Evolutionary conservation across 257 asterid species (phyloP), one percentile per base, ranked within the genome.

Genomic region (Primulina huaijiensis): DNA sequence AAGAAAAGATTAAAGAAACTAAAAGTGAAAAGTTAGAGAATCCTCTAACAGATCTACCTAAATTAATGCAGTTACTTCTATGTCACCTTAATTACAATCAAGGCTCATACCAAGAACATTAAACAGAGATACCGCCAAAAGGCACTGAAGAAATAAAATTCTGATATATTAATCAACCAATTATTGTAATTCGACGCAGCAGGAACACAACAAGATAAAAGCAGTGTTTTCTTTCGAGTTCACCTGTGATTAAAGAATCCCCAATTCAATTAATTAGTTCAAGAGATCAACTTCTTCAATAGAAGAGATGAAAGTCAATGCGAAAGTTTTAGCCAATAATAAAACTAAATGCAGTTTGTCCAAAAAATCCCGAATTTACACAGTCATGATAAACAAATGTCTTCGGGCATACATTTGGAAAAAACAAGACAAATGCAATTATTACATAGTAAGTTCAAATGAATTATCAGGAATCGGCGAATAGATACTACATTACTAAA

Each of bases 201-300:
- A 65, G 60, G 68, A 7, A 12, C 21, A 73, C 21, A 50, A 57
- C 17, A 20, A 73, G 61, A 73, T 8, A 72, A 6, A 57, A 25
- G 25, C 29, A 65, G 29, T 64, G 11, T 38, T 40, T 19, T n/a
- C 23, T 64, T 20, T 35, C 7, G 8, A 21, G 33, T 33, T 72
- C 5, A 16, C 30, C 50, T 59, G 72, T 14, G 34, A 37, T 34
- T 67, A 46, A 46, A 57, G 6, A 59, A 67, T 67, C 31, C 34
- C 40, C 2, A 12, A 20, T 20, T 33, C 37, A 46, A 34, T 46
- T 59, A 31, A 0, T 46, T 23, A 40, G 16, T 40, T 40, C 50
- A 10, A 40, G 14, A 40, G 16, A 40, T 10, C 14, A 10, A 40
- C 16, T 10, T 8, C 16, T 40, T 37, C 14, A 40, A 40, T 40